Base-by-base conservation (phyloP, 257 asterid species). In the Buddleja alternifolia region DNA sequence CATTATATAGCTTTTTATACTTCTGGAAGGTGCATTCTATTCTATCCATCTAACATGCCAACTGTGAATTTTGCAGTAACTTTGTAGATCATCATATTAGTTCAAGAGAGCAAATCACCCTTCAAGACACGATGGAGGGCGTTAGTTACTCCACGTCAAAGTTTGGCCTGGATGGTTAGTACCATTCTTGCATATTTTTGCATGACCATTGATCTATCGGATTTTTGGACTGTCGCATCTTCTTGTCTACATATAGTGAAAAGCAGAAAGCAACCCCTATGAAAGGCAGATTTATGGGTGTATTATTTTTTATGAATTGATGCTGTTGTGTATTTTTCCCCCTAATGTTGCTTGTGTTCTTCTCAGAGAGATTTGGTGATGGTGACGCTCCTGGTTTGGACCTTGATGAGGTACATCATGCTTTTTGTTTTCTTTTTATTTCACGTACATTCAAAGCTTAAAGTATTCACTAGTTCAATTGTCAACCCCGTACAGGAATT, bases 81-180 rank as follows among this genome's bases (percentile, higher is more conserved):
- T 91, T 76, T 78, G 95, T 89, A 17, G 99, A 91, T 82, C 95
- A 91, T 85, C 99, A 91, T 78, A 79, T 91, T 66, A 91, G 99
- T 84, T 89, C 97, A 66, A 89, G 93, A 87, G 99, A 94, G 67
- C 99, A 94, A 84, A 94, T 94, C 53, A 94, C 99, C 19, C 96
- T 94, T 60, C 99, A 94, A 79, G 99, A 94, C 83, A 80, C 82
- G 76, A 68, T 89, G 90, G 97, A 84, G 76, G 91, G 96, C 1
- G 93, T 82, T 53, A 70, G 84, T 78, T 89, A 87, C 79, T 87
- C 99, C 63, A 84, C 97, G 7, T 84, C 97, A 64, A 88, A 88
- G 78, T 94, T 94, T 88, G 99, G 99, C 54, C 75, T 91, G 70
- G 99, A 94, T 79, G 99, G 99, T 94, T 71, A 68, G 97, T 86